Evolutionary conservation across 2,329 filamentous ascomycete species (phyloP), one percentile per base, ranked within the genome.

Genomic region (Paecilomyces sp.): DNA sequence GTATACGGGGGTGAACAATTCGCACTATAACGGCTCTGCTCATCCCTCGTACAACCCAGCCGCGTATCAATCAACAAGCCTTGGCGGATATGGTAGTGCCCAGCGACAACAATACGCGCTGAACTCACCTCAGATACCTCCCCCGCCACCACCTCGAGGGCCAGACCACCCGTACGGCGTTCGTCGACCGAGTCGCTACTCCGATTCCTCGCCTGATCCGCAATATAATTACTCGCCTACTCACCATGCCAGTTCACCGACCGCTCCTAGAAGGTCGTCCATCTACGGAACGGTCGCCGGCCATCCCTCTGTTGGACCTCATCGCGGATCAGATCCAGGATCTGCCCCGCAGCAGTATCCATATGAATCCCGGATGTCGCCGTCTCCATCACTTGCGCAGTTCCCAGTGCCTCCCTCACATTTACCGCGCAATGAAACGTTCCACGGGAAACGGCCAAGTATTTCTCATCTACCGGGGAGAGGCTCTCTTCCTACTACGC

Each of bases 11-110:
- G 63, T 67, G 53, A 65, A 54, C 57, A 68, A 59, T 58, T 60
- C 63, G 30, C 63, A 69, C 7, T 71, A 73, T 58, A 59, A 62
- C 34, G 60, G 58, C 11, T 61, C 71, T 8, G 61, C 61, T 11
- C 75, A 78, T 63, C 78, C 79, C 58, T 75, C 78, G 11, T 82
- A 82, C 65, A 79, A 81, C 58, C 80, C 80, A 1, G 79, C 80
- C 2, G 79, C 78, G 24, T 82, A 81, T 62, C 75, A 78, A 53
- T 67, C 75, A 22, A 63, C 74, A 3, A 64, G 64, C n/a, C 65
- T 70, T 25, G 62, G 69, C 3, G 64, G 65, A 24, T 63, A 74
- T 33, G 65, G 64, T 15, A 68, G 74, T 54, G 65, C 73, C 1
- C 73, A 69, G 56, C 62, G 72, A 8, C 70, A 71, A 36, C 15